phyloP scores from a whole-genome alignment of 345 rosid species.

The Ailanthus altissimus region DNA sequence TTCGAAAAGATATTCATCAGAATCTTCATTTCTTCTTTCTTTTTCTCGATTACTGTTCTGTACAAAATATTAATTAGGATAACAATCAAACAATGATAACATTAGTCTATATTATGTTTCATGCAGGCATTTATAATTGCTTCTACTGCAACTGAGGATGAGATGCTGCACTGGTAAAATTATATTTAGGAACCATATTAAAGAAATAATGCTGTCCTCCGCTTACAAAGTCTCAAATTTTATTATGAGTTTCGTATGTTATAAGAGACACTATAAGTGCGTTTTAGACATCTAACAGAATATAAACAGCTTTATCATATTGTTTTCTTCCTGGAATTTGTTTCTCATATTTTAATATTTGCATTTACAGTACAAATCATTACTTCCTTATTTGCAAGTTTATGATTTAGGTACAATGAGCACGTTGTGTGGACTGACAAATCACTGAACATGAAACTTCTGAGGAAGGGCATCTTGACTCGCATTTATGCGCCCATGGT shows the following conservation, averaged over 20 bases:
- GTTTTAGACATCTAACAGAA: not conserved
- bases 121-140: conserved; percentile 97
- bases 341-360: not conserved
- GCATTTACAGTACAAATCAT: not conserved
- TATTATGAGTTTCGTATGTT: not conserved
- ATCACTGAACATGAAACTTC: conserved; percentile 56
- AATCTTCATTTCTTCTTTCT: not conserved
- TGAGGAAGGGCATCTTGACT: conserved; percentile 74
- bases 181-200: conserved; percentile 12
- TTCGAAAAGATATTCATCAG: not conserved
- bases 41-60: not conserved
- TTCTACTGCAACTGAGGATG: conserved; percentile 88
- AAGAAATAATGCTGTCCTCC: not conserved
- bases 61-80: not conserved
- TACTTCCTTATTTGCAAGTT: not conserved
- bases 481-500: conserved; percentile 91
- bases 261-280: not conserved
- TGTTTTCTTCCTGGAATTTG: not conserved
- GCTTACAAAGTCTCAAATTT: conserved; percentile 1
- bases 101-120: conserved; percentile 17
- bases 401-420: conserved; percentile 63
- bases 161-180: conserved; percentile 87
- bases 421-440: conserved; percentile 78
- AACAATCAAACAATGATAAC: not conserved
- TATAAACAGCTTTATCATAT: not conserved